Base-by-base conservation (phyloP, 2,329 filamentous ascomycete species). In the Teratosphaeria nubilosa region DNA sequence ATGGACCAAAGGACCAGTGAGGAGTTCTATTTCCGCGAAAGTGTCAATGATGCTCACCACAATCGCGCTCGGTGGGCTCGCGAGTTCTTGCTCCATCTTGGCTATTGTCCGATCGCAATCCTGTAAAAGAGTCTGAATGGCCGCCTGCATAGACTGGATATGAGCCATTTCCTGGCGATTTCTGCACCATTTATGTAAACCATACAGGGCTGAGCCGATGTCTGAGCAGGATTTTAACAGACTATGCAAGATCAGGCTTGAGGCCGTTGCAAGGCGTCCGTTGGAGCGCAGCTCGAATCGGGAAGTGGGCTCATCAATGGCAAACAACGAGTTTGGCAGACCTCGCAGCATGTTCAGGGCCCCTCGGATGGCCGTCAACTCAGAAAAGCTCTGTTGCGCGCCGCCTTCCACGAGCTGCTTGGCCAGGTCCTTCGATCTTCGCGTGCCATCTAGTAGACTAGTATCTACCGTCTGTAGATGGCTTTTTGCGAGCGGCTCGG, bases 311-410 rank as follows among this genome's bases (percentile, higher is more conserved):
- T 56, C 69, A 64, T 76, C 71, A 63, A 67, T 62, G 10, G 64
- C 58, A 66, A 91, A 96, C 1, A 96, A 69, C 1, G 84, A 86
- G 2, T 88, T 92, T 5, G 85, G 81, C 3, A 94, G 75, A 0
- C 91, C 91, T 56, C 84, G 82, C 0, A 97, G 80, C 89, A 96
- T 95, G 66, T 90, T 92, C 0, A 96, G 76, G 0, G 84, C 82
- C 68, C 97, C 91, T 53, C 90, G 83, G 27, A 91, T 75, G 11
- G 86, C 77, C 62, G 91, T 85, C 1, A 88, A 76, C 69, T 96
- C 91, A 0, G 87, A 82, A 5, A 92, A 76, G 11, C 16, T 30
- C 41, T 51, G 14, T 20, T 22, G 24, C n/a, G 16, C n/a, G 34
- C 20, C 14, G n/a, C 13, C 16, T 30, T 13, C n/a, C 51, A 6